Base-by-base conservation (phyloP, 2,329 filamentous ascomycete species). In the Neonectria magnoliae region DNA sequence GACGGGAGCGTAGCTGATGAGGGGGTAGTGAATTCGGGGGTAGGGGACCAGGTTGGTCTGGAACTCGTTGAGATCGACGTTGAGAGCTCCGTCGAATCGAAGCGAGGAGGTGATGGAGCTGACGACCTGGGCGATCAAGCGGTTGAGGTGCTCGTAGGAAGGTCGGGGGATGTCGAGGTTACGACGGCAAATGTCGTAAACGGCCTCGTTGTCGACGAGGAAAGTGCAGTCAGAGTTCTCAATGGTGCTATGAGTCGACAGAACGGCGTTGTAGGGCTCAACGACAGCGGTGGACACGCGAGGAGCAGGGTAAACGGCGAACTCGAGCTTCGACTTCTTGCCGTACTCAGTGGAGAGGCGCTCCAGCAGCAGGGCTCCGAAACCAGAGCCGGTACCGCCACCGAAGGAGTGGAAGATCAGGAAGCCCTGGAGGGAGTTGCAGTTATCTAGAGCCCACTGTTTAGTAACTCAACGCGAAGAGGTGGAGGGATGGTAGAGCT, bases 151-250 rank as follows among this genome's bases (percentile, higher is more conserved):
- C 81, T 91, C 88, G 76, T 89, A 91, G 77, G 87, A 86, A 53
- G 90, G 90, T 66, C 90, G 88, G 66, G 88, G 84, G 65, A 92
- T 89, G 74, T 91, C 90, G 65, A 92, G 82, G 81, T 89, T 92
- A 75, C 89, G 88, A 71, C 88, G 87, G 86, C 90, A 92, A 76
- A 92, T 92, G 71, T 92, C 90, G 81, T 91, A 92, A 73, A 92
- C 89, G 72, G 90, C 90, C 80, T 92, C 90, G 78, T 92, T 92
- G 75, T 92, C 90, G 70, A 92, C 90, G 53, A 92, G 82, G 84
- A 92, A 92, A n/a, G 90, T 91, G 78, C 90, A 92, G 83, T 92
- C 90, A n/a, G 90, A 88, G 83, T 92, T 90, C 84, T 92, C 90
- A 67, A 92, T 91, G 65, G 90, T 92, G 84, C 88, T 91, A 83